phyloP scores from a whole-genome alignment of 495 filamentous ascomycete genomes.

The Talaromyces liani region DNA sequence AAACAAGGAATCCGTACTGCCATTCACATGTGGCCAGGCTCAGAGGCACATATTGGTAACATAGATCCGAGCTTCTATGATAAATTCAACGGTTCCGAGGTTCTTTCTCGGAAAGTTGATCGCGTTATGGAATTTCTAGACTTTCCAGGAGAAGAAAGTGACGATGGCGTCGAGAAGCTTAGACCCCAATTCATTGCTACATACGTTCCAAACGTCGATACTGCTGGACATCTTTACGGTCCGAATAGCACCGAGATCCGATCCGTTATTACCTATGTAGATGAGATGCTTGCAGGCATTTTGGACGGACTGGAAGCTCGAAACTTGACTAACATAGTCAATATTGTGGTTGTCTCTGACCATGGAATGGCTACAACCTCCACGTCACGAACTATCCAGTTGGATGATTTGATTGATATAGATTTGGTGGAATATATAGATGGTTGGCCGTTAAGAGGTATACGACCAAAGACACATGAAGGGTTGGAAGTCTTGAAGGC shows the following conservation, averaged over 20 bases:
- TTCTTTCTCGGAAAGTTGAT: conserved; percentile 63
- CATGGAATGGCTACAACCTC: conserved; percentile 97
- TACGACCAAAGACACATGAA: conserved; percentile 62
- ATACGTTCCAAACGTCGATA: conserved; percentile 88
- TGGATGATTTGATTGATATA: conserved; percentile 84
- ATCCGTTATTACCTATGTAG: conserved; percentile 63
- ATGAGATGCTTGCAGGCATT: conserved; percentile 67
- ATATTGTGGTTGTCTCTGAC: conserved; percentile 96
- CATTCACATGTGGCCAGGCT: conserved; percentile 98
- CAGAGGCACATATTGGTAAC: conserved; percentile 64
- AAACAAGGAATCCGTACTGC: conserved; percentile 64
- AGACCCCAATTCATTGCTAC: conserved; percentile 88
- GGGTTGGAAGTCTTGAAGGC: conserved; percentile 41
- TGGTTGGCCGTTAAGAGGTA: conserved; percentile 88
- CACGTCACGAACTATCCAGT: conserved; percentile 70
- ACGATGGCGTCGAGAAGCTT: conserved; percentile 17
- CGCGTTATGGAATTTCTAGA: conserved; percentile 76
- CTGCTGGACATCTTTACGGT: conserved; percentile 77
- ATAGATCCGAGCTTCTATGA: conserved; percentile 72
- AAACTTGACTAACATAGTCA: conserved; percentile 83
- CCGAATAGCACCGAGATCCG: conserved; percentile 91
- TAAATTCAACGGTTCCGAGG: conserved; percentile 72
- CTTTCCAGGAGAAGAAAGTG: conserved; percentile 58
- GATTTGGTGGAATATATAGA: conserved; percentile 73
- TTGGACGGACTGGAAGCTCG: conserved; percentile 70